Percentiles rank a stretch among this genome's conserved stretches.
These are phyloP conservation scores for Paspalum vaginatum DNA, from an alignment of 176 grass and related monocot species.

Conservation along the genomic window DNA sequence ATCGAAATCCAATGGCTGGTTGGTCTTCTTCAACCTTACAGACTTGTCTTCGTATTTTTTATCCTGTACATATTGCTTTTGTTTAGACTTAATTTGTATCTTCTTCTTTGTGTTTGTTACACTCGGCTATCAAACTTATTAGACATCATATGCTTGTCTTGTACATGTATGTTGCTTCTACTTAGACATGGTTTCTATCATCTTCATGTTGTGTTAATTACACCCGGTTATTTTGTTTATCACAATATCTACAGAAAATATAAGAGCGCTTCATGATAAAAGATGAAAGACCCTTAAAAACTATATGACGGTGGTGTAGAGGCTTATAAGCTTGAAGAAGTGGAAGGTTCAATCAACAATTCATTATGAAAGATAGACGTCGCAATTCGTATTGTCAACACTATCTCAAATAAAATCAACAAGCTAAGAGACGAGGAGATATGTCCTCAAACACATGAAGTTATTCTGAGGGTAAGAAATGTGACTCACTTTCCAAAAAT, in stretches of 20 bases:
- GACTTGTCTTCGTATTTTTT: too few relatives aligned
- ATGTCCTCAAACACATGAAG: conserved; percentile 53
- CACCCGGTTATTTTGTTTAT: conserved; percentile 34
- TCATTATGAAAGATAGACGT: conserved; percentile 55
- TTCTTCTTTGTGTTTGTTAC: too few relatives aligned
- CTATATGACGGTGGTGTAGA: conserved; percentile 49
- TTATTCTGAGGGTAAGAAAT: conserved; percentile 69
- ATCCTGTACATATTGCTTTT: too few relatives aligned
- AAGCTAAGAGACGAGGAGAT: conserved; percentile 78
- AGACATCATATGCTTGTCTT: too few relatives aligned
- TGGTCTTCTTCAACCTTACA: too few relatives aligned
- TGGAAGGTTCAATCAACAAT: conserved; percentile 47
- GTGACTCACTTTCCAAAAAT: neutral
- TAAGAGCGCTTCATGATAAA: conserved; percentile 51
- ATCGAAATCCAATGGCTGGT: too few relatives aligned
- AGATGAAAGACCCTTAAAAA: conserved; percentile 38
- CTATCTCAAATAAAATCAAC: conserved; percentile 61
- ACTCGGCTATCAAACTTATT: too few relatives aligned
- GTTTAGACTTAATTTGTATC: too few relatives aligned
- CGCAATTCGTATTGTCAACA: conserved; percentile 54
- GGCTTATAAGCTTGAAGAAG: conserved; percentile 49
- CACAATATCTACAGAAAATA: conserved; percentile 59
- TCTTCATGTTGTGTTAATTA: neutral
- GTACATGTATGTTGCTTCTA: too few relatives aligned
- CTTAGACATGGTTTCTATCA: too few relatives aligned